Evolutionary conservation across 2,329 filamentous ascomycete genomes (phyloP).

Genomic region (Penicillium sp.): DNA sequence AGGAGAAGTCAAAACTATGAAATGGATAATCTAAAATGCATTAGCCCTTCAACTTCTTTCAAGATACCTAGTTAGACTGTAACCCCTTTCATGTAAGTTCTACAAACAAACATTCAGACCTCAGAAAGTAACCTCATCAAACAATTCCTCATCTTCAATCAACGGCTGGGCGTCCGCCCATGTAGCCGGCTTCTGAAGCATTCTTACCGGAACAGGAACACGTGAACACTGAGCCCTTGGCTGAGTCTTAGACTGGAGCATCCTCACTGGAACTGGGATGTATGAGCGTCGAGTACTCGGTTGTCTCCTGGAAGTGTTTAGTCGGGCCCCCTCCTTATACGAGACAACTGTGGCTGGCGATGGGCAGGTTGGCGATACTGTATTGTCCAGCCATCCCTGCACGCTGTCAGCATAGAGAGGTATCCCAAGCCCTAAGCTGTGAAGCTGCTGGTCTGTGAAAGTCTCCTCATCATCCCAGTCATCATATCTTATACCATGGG

Average conservation of each 20-base stretch:
- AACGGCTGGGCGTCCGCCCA: neutral
- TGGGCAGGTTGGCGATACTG: neutral
- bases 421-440: neutral
- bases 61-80: neutral
- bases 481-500: neutral
- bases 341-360: neutral
- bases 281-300: neutral
- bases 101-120: neutral
- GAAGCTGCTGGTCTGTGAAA: neutral
- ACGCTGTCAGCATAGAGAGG: neutral
- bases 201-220: neutral
- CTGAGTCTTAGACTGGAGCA: neutral
- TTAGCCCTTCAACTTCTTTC: neutral
- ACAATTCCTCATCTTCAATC: constrained; percentile 3
- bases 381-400: neutral
- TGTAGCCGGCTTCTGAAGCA: neutral
- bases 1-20: neutral
- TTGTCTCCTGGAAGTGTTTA: neutral
- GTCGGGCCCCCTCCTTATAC: neutral
- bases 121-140: constrained; percentile 16
- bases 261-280: constrained; percentile 2
- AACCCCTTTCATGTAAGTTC: neutral
- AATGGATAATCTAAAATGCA: neutral
- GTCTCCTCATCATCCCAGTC: neutral
- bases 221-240: neutral